These are phyloP conservation scores for Thuidium tamariscinum DNA, from an alignment of 225 moss, liverwort and hornwort species.

Conservation along the genomic window DNA sequence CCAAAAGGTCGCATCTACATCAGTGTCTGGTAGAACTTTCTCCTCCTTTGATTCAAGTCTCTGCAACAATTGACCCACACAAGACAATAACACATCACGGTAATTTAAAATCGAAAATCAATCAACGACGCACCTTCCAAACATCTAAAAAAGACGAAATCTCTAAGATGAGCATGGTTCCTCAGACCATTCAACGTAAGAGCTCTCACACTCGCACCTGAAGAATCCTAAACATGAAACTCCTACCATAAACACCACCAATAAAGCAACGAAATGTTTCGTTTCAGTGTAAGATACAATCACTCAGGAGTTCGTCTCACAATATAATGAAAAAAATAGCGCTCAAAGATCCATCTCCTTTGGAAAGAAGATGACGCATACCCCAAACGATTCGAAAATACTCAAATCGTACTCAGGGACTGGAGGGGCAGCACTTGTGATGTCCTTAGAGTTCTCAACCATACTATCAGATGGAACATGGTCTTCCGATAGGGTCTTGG, in stretches of 20 bases:
- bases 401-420: slow-evolving; percentile 34
- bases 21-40: not conserved
- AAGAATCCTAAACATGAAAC: not conserved
- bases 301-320: not conserved
- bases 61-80: slow-evolving; percentile 6
- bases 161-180: not conserved
- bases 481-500: not conserved
- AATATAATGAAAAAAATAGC: not conserved
- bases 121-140: not conserved
- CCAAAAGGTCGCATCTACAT: slow-evolving; percentile 12
- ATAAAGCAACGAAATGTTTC: not conserved
- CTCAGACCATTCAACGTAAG: not conserved
- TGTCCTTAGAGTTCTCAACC: not conserved
- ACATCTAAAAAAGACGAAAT: not conserved
- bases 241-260: not conserved
- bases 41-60: slow-evolving; percentile 7
- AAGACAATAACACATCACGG: not conserved
- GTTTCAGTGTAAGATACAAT: not conserved
- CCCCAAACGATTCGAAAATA: slow-evolving; percentile 40
- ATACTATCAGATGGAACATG: not conserved
- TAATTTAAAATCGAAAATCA: not conserved
- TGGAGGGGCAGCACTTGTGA: not conserved
- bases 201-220: not conserved
- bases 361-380: not conserved
- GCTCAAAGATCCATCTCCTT: not conserved